phyloP scores from a whole-genome alignment of 352 stramenopile species.

The Albugo candida region DNA sequence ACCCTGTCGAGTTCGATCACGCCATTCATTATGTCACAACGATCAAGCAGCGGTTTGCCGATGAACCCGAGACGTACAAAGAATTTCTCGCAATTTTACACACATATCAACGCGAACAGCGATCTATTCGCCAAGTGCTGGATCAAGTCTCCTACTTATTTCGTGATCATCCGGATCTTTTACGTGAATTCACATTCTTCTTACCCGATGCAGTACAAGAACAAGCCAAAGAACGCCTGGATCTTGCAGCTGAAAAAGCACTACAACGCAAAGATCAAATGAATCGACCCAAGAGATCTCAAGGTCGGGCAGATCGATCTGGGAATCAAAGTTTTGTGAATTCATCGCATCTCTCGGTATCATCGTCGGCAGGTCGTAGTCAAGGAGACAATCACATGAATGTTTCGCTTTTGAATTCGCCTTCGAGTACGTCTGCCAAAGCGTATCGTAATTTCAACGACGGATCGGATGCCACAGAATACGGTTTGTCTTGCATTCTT shows the following conservation, averaged over 20 bases:
- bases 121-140: conserved; percentile 93
- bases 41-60: conserved; percentile 97
- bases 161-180: conserved; percentile 95
- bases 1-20: conserved; percentile 97
- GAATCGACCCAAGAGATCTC: neutral
- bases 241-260: conserved; percentile 87
- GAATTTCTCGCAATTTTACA: conserved; percentile 99
- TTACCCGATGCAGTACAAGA: conserved; percentile 96
- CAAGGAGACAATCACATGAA: neutral
- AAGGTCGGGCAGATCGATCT: neutral
- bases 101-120: conserved; percentile 99
- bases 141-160: conserved; percentile 98
- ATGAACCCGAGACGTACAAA: conserved; percentile 97
- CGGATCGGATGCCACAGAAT: neutral
- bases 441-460: neutral
- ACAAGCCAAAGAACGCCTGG: conserved; percentile 89
- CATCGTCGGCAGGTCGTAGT: neutral
- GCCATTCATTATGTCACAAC: conserved; percentile 98
- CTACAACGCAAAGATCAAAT: conserved; percentile 73
- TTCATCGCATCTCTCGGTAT: neutral
- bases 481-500: neutral
- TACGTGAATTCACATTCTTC: conserved; percentile 99
- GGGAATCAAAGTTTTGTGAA: neutral
- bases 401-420: neutral
- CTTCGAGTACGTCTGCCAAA: neutral